Percentiles rank a stretch among this genome's conserved stretches.
Evolutionary conservation across 2,329 filamentous ascomycete genomes (phyloP).

Genomic region (Fusarium phyllophilum): DNA sequence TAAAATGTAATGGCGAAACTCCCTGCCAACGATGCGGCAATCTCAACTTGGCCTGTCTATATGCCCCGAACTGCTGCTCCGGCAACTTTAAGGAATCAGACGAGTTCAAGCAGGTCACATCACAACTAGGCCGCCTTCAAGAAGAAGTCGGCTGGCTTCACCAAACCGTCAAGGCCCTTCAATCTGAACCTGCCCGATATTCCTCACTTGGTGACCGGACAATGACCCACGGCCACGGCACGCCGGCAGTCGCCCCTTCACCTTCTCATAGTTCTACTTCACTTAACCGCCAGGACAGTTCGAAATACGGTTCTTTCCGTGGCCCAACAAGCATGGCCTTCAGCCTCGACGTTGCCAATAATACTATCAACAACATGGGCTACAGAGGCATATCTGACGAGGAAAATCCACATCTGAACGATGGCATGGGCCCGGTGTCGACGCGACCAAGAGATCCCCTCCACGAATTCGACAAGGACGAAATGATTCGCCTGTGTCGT

Average conservation of each 20-base stretch:
- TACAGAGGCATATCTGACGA: slow-evolving; percentile 74
- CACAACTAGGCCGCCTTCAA: slow-evolving; percentile 79
- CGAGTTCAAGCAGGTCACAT: slow-evolving; percentile 85
- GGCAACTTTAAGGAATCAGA: slow-evolving; percentile 93
- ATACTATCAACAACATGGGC: slow-evolving; percentile 88
- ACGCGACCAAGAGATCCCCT: slow-evolving; percentile 73
- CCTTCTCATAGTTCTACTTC: slow-evolving; percentile 55
- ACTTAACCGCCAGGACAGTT: slow-evolving; percentile 55
- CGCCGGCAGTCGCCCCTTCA: slow-evolving; percentile 52
- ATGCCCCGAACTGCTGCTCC: slow-evolving; percentile 73
- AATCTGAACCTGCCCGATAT: slow-evolving; percentile 61
- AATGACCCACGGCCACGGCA: slow-evolving; percentile 48
- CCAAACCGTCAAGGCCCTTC: slow-evolving; percentile 75
- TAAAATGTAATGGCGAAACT: slow-evolving; percentile 78
- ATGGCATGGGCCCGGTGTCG: slow-evolving; percentile 32
- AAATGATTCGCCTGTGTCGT: slow-evolving; percentile 80
- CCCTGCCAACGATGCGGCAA: slow-evolving; percentile 75
- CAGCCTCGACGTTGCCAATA: slow-evolving; percentile 87
- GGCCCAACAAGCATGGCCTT: slow-evolving; percentile 88
- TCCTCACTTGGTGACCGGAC: slow-evolving; percentile 56
- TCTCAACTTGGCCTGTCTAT: slow-evolving; percentile 72
- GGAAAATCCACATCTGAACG: slow-evolving; percentile 62
- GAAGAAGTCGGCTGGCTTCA: slow-evolving; percentile 85
- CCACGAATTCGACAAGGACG: slow-evolving; percentile 79
- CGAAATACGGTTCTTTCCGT: slow-evolving; percentile 74